Conservation (phyloP, 2,329 filamentous ascomycete species). For the Fusarium cicatricum region DNA sequence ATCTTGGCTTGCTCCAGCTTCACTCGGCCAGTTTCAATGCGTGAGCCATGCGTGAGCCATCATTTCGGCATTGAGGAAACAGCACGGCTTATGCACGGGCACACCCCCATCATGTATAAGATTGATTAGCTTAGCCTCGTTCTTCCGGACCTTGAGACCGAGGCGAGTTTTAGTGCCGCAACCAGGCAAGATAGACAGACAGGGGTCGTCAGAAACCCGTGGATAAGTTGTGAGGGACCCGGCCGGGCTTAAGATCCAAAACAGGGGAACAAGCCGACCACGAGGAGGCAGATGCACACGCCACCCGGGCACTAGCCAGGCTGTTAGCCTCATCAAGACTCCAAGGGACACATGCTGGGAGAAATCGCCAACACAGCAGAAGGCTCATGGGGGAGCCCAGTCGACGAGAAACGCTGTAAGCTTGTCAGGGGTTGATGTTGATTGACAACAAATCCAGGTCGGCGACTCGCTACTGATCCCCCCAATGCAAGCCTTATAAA, state of each 20-base stretch:
- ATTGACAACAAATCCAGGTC: slow-evolving; percentile 17
- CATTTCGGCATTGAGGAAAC: slow-evolving; percentile 16
- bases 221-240: slow-evolving; percentile 23
- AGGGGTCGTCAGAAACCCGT: slow-evolving; percentile 31
- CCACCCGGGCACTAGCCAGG: slow-evolving; percentile 32
- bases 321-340: slow-evolving; percentile 29
- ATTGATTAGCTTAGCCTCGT: slow-evolving; percentile 28
- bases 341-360: slow-evolving; percentile 10
- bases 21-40: slow-evolving; percentile 15
- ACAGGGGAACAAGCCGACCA: slow-evolving; percentile 31
- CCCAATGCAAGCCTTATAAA: slow-evolving; percentile 25
- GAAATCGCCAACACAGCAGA: slow-evolving; percentile 10
- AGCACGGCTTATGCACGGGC: slow-evolving; percentile 18
- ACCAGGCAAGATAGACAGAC: slow-evolving; percentile 12
- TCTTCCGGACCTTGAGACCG: slow-evolving; percentile 14
- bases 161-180: slow-evolving; percentile 31
- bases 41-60: slow-evolving; percentile 9
- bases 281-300: slow-evolving; percentile 29
- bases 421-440: slow-evolving; percentile 13
- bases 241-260: slow-evolving; percentile 35
- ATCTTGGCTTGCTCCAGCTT: slow-evolving; percentile 15
- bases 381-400: slow-evolving; percentile 2
- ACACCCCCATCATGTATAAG: slow-evolving; percentile 18
- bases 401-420: slow-evolving; percentile 5
- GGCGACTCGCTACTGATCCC: slow-evolving; percentile 10